Evolutionary conservation across 106 monocot species (phyloP).

Genomic region (Dendrobium officinale): DNA sequence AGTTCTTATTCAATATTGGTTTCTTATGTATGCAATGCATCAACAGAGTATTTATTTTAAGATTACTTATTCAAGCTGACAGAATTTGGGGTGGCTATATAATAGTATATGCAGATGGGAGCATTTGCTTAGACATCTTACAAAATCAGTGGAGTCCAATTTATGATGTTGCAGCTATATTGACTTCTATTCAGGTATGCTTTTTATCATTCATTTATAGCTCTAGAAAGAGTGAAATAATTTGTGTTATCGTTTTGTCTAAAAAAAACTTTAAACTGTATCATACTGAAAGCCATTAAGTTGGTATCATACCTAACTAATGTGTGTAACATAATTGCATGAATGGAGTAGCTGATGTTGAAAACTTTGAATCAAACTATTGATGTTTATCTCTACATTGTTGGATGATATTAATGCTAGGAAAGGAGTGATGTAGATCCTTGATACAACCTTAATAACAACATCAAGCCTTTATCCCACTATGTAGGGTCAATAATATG

Average conservation of each 20-base stretch:
- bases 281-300: not conserved
- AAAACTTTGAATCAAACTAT: not conserved
- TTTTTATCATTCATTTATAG: not conserved
- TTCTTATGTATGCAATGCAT: not conserved
- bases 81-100: not conserved
- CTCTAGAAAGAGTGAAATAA: not conserved
- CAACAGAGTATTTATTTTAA: not conserved
- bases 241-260: not conserved
- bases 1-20: not conserved
- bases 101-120: slow-evolving; percentile 28
- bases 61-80: not conserved
- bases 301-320: not conserved
- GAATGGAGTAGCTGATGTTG: not conserved
- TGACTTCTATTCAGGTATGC: slow-evolving; percentile 27
- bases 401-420: not conserved
- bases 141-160: slow-evolving; percentile 31
- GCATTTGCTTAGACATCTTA: slow-evolving; percentile 25
- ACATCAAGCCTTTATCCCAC: too few species aligned
- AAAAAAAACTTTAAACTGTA: not conserved
- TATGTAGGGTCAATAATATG: too few species aligned
- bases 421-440: not conserved
- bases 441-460: too few species aligned
- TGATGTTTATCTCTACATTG: not conserved
- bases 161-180: slow-evolving; percentile 22
- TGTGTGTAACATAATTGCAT: not conserved